These are phyloP conservation scores for Lachancea mirantina DNA, from an alignment of 805 yeast species.

Conservation along the genomic window DNA sequence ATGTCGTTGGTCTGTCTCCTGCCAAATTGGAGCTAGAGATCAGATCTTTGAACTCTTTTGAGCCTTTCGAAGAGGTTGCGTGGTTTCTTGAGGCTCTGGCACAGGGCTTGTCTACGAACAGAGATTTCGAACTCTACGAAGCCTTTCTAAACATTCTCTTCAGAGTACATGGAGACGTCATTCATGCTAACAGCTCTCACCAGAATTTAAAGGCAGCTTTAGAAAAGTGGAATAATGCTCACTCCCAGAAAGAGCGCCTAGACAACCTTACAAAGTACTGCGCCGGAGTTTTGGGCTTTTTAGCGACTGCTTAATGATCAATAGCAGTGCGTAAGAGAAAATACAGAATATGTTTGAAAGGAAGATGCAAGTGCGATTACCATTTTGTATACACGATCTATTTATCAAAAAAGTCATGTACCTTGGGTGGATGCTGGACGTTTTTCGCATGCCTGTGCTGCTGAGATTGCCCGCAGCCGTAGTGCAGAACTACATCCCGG, in stretches of 20 bases:
- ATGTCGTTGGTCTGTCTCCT: constrained; percentile 59
- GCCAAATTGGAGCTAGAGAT: constrained; percentile 79
- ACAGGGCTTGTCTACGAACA: constrained; percentile 47
- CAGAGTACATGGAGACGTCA: constrained; percentile 75
- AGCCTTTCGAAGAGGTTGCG: constrained; percentile 61
- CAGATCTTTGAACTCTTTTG: constrained; percentile 60
- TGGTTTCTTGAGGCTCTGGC: constrained; percentile 62
- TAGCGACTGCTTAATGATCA: constrained; percentile 29
- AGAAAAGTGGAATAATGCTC: constrained; percentile 41
- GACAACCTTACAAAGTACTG: constrained; percentile 72
- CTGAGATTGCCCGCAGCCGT: constrained; percentile 23
- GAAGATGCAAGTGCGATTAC: too few relatives aligned
- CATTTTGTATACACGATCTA: too few relatives aligned
- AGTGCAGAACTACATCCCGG: constrained; percentile 20
- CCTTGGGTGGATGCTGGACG: too few relatives aligned
- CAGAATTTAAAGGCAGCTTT: constrained; percentile 41
- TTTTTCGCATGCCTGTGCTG: too few relatives aligned
- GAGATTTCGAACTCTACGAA: constrained; percentile 69
- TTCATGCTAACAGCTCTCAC: constrained; percentile 37
- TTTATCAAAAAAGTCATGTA: background rate
- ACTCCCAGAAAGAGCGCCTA: constrained; percentile 41
- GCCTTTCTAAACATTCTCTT: constrained; percentile 73
- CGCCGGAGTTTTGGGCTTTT: constrained; percentile 65
- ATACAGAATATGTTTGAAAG: background rate
- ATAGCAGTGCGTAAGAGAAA: background rate